Evolutionary conservation across 192 early-diverging fungal genomes (phyloP), one percentile per base, ranked within the genome.

Genomic region (Coemansia sp.): DNA sequence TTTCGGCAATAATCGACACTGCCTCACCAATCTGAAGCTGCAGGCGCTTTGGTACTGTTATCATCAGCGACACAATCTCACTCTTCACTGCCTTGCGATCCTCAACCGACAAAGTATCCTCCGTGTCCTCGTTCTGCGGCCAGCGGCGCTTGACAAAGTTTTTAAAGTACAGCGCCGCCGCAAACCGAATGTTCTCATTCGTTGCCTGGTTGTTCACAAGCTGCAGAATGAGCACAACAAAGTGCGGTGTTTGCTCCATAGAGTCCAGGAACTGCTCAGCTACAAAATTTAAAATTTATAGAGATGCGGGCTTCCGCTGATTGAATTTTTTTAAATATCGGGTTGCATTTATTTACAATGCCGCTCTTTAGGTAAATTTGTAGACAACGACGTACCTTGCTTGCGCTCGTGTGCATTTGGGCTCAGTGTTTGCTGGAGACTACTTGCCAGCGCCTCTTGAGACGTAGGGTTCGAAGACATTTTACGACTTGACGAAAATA

Each of bases 81-180:
- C 66, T 62, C 74, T 97, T 97, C 66, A 99, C 91, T 6, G 81
- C 85, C 33, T 62, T 58, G 27, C 95, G 83, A 79, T 95, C 94
- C 37, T 83, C 75, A 0, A 59, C 50, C 0, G 62, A n/a, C 11
- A 81, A 52, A 14, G 53, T 62, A 19, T 78, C 70, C 43, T 66
- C 68, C 11, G 54, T 23, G 37, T 81, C 63, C 50, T 79, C 76
- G 67, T 62, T 38, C 60, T 66, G 64, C 43, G 66, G 59, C 97
- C 97, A 99, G 62, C 88, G 71, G 59, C 88, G 84, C 61, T 92
- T 91, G 63, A 98, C 81, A 81, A 87, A 94, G 75, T 99, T 99
- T 80, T 99, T 99, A 78, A 99, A 98, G 61, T 91, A 89, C 48
- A 99, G 72, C 18, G 91, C 83, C 6, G 86, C 91, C 4, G 94